phyloP scores from a whole-genome alignment of 768 basidiomycete species.

The Lentinula sp. region DNA sequence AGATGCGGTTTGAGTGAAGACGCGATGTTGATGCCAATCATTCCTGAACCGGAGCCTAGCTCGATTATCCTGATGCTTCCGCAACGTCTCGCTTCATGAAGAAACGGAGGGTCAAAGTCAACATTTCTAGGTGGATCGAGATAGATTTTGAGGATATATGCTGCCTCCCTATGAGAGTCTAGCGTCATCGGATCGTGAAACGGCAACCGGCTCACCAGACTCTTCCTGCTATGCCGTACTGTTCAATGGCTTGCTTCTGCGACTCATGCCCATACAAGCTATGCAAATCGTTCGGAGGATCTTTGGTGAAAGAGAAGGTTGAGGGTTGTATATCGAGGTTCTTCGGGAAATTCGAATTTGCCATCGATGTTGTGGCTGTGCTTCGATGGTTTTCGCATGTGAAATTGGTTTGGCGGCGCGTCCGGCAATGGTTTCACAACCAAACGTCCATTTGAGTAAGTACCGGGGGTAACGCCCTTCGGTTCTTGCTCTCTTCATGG shows the following conservation, averaged over 20 bases:
- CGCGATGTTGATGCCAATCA: conserved; percentile 44
- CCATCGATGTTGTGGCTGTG: neutral
- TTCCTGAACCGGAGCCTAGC: conserved; percentile 74
- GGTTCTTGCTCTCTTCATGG: conserved; percentile 25
- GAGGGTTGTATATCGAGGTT: conserved; percentile 29
- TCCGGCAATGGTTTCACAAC: conserved; percentile 7
- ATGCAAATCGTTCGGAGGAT: neutral
- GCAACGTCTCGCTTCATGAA: conserved; percentile 10
- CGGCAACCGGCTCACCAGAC: conserved; percentile 55
- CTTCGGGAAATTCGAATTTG: conserved; percentile 34
- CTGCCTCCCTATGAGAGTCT: conserved; percentile 57
- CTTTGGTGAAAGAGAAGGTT: conserved; percentile 17
- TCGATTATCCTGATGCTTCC: conserved; percentile 45
- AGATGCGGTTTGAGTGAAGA: conserved; percentile 23
- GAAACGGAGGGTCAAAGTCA: conserved; percentile 53
- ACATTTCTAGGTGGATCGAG: conserved; percentile 28
- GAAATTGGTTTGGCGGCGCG: conserved; percentile 1
- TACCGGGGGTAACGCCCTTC: conserved; percentile 14
- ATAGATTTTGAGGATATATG: conserved; percentile 55
- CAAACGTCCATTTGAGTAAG: neutral
- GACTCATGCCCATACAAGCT: conserved; percentile 6
- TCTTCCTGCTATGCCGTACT: conserved; percentile 79
- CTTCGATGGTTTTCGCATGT: neutral
- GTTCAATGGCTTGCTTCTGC: conserved; percentile 56
- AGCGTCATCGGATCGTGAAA: conserved; percentile 13